Base-by-base conservation (phyloP, 2,329 filamentous ascomycete genomes). In the Orbilia brochopaga region DNA sequence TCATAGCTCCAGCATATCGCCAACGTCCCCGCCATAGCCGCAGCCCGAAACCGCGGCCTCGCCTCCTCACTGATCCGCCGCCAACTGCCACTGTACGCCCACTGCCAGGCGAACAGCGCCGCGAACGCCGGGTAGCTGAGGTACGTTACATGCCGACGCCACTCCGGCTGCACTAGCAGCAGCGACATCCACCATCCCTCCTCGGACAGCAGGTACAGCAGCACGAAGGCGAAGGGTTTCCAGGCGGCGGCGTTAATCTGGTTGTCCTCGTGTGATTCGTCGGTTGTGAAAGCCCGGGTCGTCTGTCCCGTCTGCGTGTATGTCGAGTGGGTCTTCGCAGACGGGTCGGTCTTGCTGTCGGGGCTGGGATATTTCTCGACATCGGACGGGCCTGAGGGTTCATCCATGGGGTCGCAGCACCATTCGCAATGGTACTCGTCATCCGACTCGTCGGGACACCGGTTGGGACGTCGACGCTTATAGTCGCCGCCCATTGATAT, bases 181-280 rank as follows among this genome's bases (percentile, higher is more conserved):
- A 61, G 11, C 11, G 60, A 65, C 19, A 53, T 24, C 67, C 67
- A 72, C 42, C 57, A 72, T 2, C 54, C 59, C 50, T 61, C 67
- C 23, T 72, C 67, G 7, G 67, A 58, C 2, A 53, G 19, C 8
- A 72, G 42, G 19, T 60, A 61, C 1, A 72, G 48, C 8, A 72
- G 50, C 10, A 65, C 40, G 42, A 72, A 72, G 11, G 67, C 67
- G 19, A 72, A 57, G 5, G 60, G 50, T 32, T 65, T 72, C 67
- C 67, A 72, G 11, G 15, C 44, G 11, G 11, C 35, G 35, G 7
- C 35, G 40, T 44, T 13, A 44, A 13, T 4, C 40, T 3, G 17
- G 13, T 15, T 15, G 5, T 15, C 40, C 4, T 44, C 13, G 40
- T 3, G 3, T 3, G 11, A 15, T 15, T 37, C 35, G 35, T 37